These are phyloP conservation scores for Naganishia randhawae DNA, from an alignment of 768 basidiomycete species.

Conservation along the genomic window DNA sequence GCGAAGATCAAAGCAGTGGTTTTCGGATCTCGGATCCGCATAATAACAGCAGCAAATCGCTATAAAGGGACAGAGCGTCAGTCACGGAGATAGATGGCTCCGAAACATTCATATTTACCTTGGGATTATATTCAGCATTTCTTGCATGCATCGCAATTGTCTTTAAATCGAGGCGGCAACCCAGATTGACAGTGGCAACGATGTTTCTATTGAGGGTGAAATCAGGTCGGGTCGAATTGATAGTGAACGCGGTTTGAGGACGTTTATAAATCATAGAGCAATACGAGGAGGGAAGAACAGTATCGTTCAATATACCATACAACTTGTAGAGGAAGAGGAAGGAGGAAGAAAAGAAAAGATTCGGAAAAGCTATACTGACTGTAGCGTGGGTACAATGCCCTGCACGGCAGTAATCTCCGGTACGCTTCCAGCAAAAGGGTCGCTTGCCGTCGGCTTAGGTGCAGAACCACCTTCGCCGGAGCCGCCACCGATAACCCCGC, in stretches of 20 bases:
- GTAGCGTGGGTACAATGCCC: slow-evolving; percentile 96
- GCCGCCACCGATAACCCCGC: slow-evolving; percentile 15
- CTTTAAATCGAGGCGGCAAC: slow-evolving; percentile 93
- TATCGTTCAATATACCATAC: slow-evolving; percentile 4
- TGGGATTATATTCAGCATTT: slow-evolving; percentile 99
- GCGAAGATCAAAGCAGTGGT: slow-evolving; percentile 99
- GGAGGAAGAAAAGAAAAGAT: slow-evolving; percentile 1
- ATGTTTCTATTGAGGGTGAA: slow-evolving; percentile 63
- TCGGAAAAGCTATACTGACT: slow-evolving; percentile 56
- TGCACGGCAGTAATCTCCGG: slow-evolving; percentile 86
- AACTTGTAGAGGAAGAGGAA: slow-evolving; percentile 1
- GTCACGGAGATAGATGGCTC: background rate
- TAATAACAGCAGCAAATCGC: slow-evolving; percentile 99
- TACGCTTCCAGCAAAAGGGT: slow-evolving; percentile 31
- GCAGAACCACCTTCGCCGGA: background rate
- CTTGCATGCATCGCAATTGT: slow-evolving; percentile 96
- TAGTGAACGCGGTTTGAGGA: background rate
- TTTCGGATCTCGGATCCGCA: slow-evolving; percentile 99
- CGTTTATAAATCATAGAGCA: background rate
- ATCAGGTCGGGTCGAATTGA: background rate
- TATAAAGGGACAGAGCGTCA: slow-evolving; percentile 45
- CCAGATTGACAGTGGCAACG: slow-evolving; percentile 96
- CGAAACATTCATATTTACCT: slow-evolving; percentile 60
- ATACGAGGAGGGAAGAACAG: slow-evolving; percentile 1
- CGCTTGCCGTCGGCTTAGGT: slow-evolving; percentile 2